These are phyloP conservation scores for Gossypium turneri DNA, from an alignment of 345 rosid species.

Conservation along the genomic window DNA sequence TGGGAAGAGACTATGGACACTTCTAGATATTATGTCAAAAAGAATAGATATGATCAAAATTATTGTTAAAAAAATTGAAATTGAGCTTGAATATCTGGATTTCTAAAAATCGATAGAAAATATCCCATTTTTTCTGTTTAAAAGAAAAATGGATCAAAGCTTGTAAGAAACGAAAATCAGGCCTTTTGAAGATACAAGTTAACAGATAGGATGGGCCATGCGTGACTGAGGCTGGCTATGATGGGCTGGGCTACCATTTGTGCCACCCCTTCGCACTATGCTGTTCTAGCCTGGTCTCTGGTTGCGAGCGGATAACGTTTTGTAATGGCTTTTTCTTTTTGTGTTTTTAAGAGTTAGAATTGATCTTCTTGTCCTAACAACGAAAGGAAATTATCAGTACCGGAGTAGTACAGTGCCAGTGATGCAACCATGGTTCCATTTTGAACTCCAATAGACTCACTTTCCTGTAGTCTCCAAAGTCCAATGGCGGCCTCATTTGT, in stretches of 20 bases:
- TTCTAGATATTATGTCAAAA: too few relatives aligned
- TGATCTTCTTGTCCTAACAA: neutral
- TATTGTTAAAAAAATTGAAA: too few relatives aligned
- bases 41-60: too few relatives aligned
- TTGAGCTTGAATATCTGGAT: too few relatives aligned
- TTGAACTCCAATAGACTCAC: neutral
- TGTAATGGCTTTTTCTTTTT: neutral
- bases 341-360: neutral
- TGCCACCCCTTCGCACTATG: neutral
- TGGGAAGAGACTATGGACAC: rapidly evolving
- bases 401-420: neutral
- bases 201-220: neutral
- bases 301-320: constrained; percentile 5
- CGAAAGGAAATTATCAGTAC: neutral
- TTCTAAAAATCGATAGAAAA: too few relatives aligned
- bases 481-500: constrained; percentile 6
- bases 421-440: neutral
- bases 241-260: neutral
- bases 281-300: neutral
- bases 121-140: too few relatives aligned
- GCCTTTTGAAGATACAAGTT: neutral
- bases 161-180: neutral
- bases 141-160: too few relatives aligned
- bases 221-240: neutral
- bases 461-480: constrained; percentile 2